Base-by-base conservation (phyloP, 352 stramenopile species). In the Pythium aphanidermatum region DNA sequence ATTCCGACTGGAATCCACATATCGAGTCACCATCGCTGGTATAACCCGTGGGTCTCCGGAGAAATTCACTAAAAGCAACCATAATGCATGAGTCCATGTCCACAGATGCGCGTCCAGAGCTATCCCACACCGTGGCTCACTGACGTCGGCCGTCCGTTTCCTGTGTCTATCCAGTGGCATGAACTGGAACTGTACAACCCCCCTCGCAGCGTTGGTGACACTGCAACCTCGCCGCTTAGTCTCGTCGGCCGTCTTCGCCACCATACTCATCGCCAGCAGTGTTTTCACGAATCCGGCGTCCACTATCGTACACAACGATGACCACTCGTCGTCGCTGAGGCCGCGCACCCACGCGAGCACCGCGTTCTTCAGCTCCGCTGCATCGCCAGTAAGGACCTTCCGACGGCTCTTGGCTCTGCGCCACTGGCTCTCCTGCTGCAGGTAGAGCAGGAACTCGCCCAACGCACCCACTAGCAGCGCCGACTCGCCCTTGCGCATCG, bases 281-380 rank as follows among this genome's bases (percentile, higher is more conserved):
- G 79, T 88, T 55, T 90, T 90, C 27, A 91, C 81, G 46, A 92
- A 90, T 5, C 65, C 58, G 5, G 55, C 65, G 34, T 92, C 76
- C 14, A 76, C 70, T 19, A 88, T 61, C 24, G 66, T 74, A 42
- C 64, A 76, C 23, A 92, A 51, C 34, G 81, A 88, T 39, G 64
- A 59, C 51, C 79, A 63, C 33, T 89, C 73, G 26, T 55, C 43
- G 0, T 65, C 32, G 3, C 45, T 63, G 4, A 86, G 45, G 7
- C 45, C 40, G 11, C 43, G 59, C 8, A 92, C 40, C 78, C 81
- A 90, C 44, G 58, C 56, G 29, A 84, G 46, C 12, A 86, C 43
- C 16, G 50, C 39, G 14, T 46, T 51, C 45, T 74, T 79, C 37
- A 71, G 49, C 10, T 50, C 33, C 27, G 6, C 35, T 5, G 29